A percentile compares a stretch with the other conserved stretches of the same genome.
Conservation (phyloP, 169 alveolate genomes). For the Miamiensis avidus region DNA sequence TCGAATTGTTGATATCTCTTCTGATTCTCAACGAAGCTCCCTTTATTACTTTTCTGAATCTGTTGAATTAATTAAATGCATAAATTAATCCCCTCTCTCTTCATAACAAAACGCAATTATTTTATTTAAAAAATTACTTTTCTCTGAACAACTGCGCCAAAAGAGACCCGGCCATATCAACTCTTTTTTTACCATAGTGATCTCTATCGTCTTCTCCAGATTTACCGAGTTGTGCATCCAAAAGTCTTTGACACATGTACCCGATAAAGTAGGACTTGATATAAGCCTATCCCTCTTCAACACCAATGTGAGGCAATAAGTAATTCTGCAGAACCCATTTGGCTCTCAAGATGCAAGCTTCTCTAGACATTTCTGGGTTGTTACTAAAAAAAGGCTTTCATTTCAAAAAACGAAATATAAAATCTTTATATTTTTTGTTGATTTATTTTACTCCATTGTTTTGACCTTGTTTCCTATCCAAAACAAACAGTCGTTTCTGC, state of each 20-base stretch:
- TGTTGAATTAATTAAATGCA: too few species aligned
- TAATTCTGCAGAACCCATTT: constrained; percentile 94
- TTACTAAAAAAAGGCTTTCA: not conserved
- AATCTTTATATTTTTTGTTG: too few species aligned
- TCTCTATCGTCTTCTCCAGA: constrained; percentile 99
- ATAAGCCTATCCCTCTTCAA: constrained; percentile 33
- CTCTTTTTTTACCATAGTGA: constrained; percentile 99
- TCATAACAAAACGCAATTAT: too few species aligned
- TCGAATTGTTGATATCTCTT: not conserved
- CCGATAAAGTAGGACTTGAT: not conserved
- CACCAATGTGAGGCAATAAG: constrained; percentile 98
- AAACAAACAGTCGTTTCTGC: constrained; percentile 92
- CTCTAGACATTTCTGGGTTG: constrained; percentile 10
- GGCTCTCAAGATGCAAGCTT: constrained; percentile 92
- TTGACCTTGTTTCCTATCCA: constrained; percentile 97
- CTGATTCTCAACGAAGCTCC: constrained; percentile 21
- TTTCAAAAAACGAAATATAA: not conserved
- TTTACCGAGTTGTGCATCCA: constrained; percentile 97
- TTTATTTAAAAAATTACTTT: not conserved
- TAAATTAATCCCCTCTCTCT: too few species aligned
- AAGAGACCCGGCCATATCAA: constrained; percentile 99
- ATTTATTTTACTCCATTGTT: constrained; percentile 83
- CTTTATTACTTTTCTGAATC: constrained; percentile 89
- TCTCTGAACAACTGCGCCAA: constrained; percentile 97
- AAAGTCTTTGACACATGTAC: constrained; percentile 4